Percentiles rank a stretch among this genome's conserved stretches.
Conservation (phyloP, 1,284 basidiomycete genomes). For the Microbotryum scabiosae region DNA sequence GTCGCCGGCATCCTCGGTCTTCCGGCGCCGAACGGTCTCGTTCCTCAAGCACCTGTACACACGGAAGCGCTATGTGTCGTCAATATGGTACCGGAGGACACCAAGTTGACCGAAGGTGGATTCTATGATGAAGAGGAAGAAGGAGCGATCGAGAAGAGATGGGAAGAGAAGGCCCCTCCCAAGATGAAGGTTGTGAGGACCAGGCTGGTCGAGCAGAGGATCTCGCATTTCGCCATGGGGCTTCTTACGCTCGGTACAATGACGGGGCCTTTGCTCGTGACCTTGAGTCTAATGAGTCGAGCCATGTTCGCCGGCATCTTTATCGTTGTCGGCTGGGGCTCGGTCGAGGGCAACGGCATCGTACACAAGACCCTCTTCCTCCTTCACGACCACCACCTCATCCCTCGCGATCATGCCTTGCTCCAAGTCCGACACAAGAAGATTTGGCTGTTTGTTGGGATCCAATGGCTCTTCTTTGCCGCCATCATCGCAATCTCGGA, state of each 20-base stretch:
- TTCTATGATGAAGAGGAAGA: slow-evolving; percentile 20
- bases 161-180: slow-evolving; percentile 24
- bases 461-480: slow-evolving; percentile 80
- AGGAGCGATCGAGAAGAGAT: slow-evolving; percentile 16
- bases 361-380: slow-evolving; percentile 75
- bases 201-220: slow-evolving; percentile 76
- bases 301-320: slow-evolving; percentile 35
- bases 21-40: slow-evolving; percentile 89
- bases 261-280: slow-evolving; percentile 69
- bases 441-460: slow-evolving; percentile 64
- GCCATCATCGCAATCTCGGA: slow-evolving; percentile 87
- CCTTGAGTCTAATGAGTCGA: slow-evolving; percentile 54
- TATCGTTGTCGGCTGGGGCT: slow-evolving; percentile 19
- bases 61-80: slow-evolving; percentile 76
- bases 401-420: slow-evolving; percentile 59
- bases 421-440: slow-evolving; percentile 62
- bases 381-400: slow-evolving; percentile 61
- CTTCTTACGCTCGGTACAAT: slow-evolving; percentile 52
- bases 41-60: slow-evolving; percentile 93
- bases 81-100: slow-evolving; percentile 41
- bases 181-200: slow-evolving; percentile 56
- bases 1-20: slow-evolving; percentile 81
- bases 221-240: slow-evolving; percentile 75
- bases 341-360: slow-evolving; percentile 67
- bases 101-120: slow-evolving; percentile 23